Base-by-base conservation (phyloP, 306 rosid genomes). In the Luffa acutangula region DNA sequence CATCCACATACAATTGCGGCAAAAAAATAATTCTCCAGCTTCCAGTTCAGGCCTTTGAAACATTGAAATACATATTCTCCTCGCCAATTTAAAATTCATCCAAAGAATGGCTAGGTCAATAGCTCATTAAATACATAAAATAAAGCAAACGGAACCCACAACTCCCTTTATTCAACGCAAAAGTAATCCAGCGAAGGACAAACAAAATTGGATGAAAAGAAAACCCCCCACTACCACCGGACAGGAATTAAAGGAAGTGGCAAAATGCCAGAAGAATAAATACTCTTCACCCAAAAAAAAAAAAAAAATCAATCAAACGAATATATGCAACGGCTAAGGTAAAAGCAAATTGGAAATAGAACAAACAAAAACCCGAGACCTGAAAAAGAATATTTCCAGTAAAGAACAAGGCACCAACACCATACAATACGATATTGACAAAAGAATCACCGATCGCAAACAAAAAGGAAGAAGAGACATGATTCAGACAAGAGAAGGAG, bases 331-430 rank as follows among this genome's bases (percentile, higher is more conserved):
- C 36, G n/a, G 18, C 58, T 75, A 76, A 6, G 34, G 52, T 25
- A 75, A 74, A 74, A 74, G 46, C 79, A 63, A 33, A 58, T 62
- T 21, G 65, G 63, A 45, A 49, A 54, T 36, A 15, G 13, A 69
- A 36, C 31, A 33, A 66, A 21, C 76, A 31, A 36, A 65, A 39
- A 21, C 3, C 18, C 3, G 52, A 17, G 3, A 41, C 42, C 4
- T 33, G 54, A 21, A 42, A 59, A 20, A 3, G 81, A 33, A 76
- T 76, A 76, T 76, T 75, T 36, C 18, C 63, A 52, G 78, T 25
- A 75, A 76, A 77, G 51, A 46, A 77, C 58, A 82, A 77, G 70
- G 64, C 71, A 83, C 42, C 31, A 45, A 34, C 3, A 67, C 64
- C 21, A 49, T 41, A 5, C 9, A 46, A 48, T 18, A 34, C 60